Conservation (phyloP, 2,329 filamentous ascomycete species). For the Gremmenia infestans region DNA sequence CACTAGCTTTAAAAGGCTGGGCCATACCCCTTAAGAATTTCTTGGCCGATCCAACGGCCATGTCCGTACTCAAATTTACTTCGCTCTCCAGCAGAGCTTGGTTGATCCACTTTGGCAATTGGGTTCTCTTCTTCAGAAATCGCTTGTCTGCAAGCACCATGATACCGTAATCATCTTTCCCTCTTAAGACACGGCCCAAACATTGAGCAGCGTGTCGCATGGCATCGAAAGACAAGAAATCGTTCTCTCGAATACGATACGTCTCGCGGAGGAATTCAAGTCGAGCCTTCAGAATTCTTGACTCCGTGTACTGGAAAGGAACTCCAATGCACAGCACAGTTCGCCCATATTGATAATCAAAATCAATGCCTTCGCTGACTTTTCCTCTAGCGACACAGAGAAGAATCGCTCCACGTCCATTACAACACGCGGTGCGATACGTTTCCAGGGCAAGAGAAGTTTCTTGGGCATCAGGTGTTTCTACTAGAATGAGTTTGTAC, state of each 20-base stretch:
- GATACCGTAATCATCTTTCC: slow-evolving; percentile 98
- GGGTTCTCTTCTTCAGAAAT: slow-evolving; percentile 84
- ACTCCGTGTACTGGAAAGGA: slow-evolving; percentile 98
- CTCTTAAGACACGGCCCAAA: slow-evolving; percentile 85
- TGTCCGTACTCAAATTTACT: slow-evolving; percentile 88
- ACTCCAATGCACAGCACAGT: slow-evolving; percentile 96
- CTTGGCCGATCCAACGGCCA: slow-evolving; percentile 84
- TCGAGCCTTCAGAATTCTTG: slow-evolving; percentile 89
- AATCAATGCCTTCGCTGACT: slow-evolving; percentile 97
- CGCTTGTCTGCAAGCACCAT: slow-evolving; percentile 96
- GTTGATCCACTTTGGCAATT: slow-evolving; percentile 95
- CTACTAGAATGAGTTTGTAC: slow-evolving; percentile 95
- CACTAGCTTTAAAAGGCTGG: slow-evolving; percentile 74
- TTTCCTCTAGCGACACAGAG: slow-evolving; percentile 96
- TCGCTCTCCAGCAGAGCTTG: slow-evolving; percentile 81
- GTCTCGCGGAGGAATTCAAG: slow-evolving; percentile 93
- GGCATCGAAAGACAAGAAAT: slow-evolving; percentile 96
- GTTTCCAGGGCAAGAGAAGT: slow-evolving; percentile 93
- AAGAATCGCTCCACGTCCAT: slow-evolving; percentile 87
- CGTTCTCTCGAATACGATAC: slow-evolving; percentile 93
- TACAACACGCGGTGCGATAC: slow-evolving; percentile 95
- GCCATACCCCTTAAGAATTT: slow-evolving; percentile 89
- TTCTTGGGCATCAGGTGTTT: slow-evolving; percentile 96
- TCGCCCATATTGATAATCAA: slow-evolving; percentile 96
- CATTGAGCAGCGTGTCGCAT: slow-evolving; percentile 99